Evolutionary conservation across 2,329 filamentous ascomycete genomes (phyloP).

Genomic region (Xylariales sp.): DNA sequence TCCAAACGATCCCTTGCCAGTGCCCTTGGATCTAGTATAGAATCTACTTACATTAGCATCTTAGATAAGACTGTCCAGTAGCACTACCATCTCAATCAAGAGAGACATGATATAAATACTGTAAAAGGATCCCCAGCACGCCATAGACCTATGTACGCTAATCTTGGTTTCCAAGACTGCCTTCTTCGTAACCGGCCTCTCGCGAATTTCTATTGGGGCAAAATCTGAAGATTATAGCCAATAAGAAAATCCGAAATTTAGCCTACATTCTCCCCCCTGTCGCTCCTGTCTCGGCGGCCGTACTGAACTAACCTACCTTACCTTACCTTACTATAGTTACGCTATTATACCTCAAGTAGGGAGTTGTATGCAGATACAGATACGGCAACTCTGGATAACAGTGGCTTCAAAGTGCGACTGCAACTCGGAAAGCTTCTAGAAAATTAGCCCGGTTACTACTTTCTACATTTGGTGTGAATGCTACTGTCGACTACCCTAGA

Average conservation of each 20-base stretch:
- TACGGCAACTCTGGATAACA: conserved; percentile 18
- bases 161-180: no score
- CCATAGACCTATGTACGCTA: conserved; percentile 18
- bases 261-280: conserved; percentile 12
- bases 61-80: not conserved
- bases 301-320: no score
- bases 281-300: not conserved
- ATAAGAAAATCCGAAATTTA: conserved; percentile 42
- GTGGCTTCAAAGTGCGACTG: conserved; percentile 5
- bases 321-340: no score
- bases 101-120: conserved; percentile 51
- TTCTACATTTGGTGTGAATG: conserved; percentile 15
- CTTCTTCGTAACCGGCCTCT: conserved; percentile 10
- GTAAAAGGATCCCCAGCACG: conserved; percentile 32
- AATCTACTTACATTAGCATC: conserved; percentile 4
- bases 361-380: not conserved
- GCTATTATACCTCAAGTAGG: no score
- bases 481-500: not conserved
- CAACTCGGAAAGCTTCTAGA: conserved; percentile 23
- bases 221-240: conserved; percentile 41
- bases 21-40: not conserved
- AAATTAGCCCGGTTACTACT: conserved; percentile 22
- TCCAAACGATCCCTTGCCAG: not conserved
- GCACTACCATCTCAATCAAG: conserved; percentile 35
- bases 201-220: conserved; percentile 35